These are phyloP conservation scores for Vachellia collinsii DNA, from an alignment of 306 rosid species.

Conservation along the genomic window DNA sequence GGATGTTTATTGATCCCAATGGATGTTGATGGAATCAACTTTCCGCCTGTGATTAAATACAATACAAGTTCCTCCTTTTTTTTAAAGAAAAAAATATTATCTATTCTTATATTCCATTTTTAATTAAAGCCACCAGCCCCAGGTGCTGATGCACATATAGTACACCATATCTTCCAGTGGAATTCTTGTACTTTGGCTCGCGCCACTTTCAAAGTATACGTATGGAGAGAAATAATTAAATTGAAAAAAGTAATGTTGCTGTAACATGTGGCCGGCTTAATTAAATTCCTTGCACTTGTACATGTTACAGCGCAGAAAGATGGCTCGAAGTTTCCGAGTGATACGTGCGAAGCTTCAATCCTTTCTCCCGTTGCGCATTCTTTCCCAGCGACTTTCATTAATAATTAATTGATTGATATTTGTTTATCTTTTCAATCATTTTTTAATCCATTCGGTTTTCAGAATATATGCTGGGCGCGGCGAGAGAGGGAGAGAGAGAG, in stretches of 20 bases:
- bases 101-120: background rate
- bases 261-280: background rate
- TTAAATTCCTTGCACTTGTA: background rate
- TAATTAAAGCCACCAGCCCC: background rate
- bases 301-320: background rate
- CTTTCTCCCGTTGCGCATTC: too few species aligned
- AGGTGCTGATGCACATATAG: too few species aligned
- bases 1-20: background rate
- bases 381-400: too few species aligned
- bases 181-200: background rate
- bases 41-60: background rate
- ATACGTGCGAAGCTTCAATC: conserved; percentile 11
- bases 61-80: too few species aligned
- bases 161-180: background rate
- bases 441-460: background rate
- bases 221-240: background rate
- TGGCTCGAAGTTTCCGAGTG: background rate
- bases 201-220: background rate
- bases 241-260: background rate
- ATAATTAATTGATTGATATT: too few species aligned
- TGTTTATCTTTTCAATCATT: background rate
- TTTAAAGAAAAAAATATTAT: background rate
- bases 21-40: background rate
- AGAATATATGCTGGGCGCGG: background rate
- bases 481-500: background rate